phyloP scores from a whole-genome alignment of 2,329 filamentous ascomycete species.

The Plenodomus lindquistii region DNA sequence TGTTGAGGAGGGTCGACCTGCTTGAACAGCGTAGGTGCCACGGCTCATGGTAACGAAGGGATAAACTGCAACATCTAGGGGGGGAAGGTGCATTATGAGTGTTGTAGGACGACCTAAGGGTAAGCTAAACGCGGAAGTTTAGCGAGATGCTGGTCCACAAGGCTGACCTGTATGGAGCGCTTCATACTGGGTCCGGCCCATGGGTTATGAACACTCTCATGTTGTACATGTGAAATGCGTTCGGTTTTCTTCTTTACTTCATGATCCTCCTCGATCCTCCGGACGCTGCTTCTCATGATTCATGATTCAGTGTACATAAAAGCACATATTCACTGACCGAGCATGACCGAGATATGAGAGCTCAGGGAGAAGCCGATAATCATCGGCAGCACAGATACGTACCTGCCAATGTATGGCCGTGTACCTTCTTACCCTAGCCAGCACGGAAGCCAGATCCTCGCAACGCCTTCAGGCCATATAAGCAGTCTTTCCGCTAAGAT shows the following conservation, averaged over 20 bases:
- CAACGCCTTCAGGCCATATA: neutral
- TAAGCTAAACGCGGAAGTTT: slow-evolving; percentile 16
- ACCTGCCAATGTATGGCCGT: slow-evolving; percentile 11
- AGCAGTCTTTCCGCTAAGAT: slow-evolving; percentile 14
- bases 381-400: slow-evolving; percentile 4
- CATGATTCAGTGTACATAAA: slow-evolving; percentile 7
- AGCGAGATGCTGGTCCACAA: slow-evolving; percentile 18
- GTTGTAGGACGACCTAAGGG: slow-evolving; percentile 8
- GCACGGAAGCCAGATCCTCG: slow-evolving; percentile 16
- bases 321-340: slow-evolving; percentile 18
- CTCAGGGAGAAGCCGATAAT: neutral
- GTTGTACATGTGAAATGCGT: neutral
- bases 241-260: neutral
- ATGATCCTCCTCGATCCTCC: neutral
- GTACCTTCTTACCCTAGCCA: slow-evolving; percentile 7
- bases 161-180: slow-evolving; percentile 13
- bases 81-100: slow-evolving; percentile 44
- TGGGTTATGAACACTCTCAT: slow-evolving; percentile 12
- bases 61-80: slow-evolving; percentile 39
- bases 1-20: slow-evolving; percentile 26
- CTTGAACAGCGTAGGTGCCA: slow-evolving; percentile 28
- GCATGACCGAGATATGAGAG: slow-evolving; percentile 7
- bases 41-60: slow-evolving; percentile 42
- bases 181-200: slow-evolving; percentile 24
- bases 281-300: slow-evolving; percentile 4